Base-by-base conservation (phyloP, 2,329 filamentous ascomycete species). In the Ascochyta clinopodiicola region DNA sequence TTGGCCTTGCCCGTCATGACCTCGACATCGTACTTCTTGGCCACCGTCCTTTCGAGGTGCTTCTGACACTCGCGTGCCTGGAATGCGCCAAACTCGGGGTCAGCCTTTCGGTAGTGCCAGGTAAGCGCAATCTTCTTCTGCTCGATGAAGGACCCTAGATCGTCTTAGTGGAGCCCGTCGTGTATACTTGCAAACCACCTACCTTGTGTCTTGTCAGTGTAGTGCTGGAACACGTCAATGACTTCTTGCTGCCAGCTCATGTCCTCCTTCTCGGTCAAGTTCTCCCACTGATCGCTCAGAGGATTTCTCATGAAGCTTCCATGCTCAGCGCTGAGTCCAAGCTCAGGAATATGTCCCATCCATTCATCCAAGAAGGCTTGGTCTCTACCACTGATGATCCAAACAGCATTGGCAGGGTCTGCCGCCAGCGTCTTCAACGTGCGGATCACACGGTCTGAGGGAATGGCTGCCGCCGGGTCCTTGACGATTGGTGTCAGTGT, bases 1-100 rank as follows among this genome's bases (percentile, higher is more conserved):
- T 98, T 98, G 59, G 94, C 94, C 79, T 98, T 99, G 67, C 95
- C 95, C 0, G 88, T 86, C 92, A 98, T 98, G 56, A 99, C 92
- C 69, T 98, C 94, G 3, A 98, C 91, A 43, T 96, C 92, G 85
- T 89, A 96, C 61, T 86, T 86, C 71, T 87, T 89, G 46, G 81
- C 87, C 0, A 96, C 89, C 0, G 87, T 91, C 4, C 83, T 80
- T 72, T 96, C 89, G 15, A 99, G 84, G 62, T 93, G 86, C 73
- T 89, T 89, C 62, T 92, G 88, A 70, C 92, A 96, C 72, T 93
- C 88, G 22, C 83, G 84, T 5, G 93, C 88, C 79, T 94, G 90
- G 76, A 91, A 90, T 0, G 86, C 78, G 17, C 92, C 94, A 60
- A 90, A 90, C 65, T 96, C 91, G 0, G 91, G 92, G 69, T 97